A percentile compares a stretch with the other conserved stretches of the same genome.
phyloP scores from a whole-genome alignment of 1,284 basidiomycete species.

The Ceratobasidium sp. region DNA sequence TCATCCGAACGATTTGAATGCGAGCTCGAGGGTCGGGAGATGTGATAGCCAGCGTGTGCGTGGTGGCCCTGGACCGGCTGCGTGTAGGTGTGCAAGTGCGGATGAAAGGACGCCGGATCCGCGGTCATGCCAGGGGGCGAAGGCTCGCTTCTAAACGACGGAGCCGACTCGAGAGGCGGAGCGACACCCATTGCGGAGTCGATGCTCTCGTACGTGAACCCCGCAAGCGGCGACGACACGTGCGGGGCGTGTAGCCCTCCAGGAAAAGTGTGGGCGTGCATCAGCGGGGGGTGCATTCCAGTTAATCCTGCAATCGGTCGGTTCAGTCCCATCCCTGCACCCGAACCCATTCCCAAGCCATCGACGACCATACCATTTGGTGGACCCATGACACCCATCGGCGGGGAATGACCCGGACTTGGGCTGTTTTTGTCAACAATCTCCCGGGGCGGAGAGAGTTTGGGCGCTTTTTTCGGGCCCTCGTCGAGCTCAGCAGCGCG shows the following conservation, averaged over 20 bases:
- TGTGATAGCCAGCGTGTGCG: constrained; percentile 25
- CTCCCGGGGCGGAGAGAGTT: constrained; percentile 35
- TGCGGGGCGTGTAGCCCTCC: constrained; percentile 34
- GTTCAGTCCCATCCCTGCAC: constrained; percentile 27
- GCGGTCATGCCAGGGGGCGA: constrained; percentile 17
- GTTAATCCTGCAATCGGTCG: constrained; percentile 21
- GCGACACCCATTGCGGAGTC: constrained; percentile 1
- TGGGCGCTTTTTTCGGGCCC: constrained; percentile 38
- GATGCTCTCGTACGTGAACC: constrained; percentile 20
- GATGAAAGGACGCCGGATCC: constrained; percentile 25
- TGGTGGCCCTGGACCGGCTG: constrained; percentile 38
- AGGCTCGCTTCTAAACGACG: constrained; percentile 32
- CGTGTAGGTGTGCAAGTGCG: constrained; percentile 12
- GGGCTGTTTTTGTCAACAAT: constrained; percentile 18
- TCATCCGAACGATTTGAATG: constrained; percentile 37
- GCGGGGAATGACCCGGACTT: constrained; percentile 36
- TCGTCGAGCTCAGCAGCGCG: constrained; percentile 34
- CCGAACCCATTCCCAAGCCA: constrained; percentile 24
- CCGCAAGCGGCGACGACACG: constrained; percentile 43
- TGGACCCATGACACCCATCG: neutral
- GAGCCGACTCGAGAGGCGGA: constrained; percentile 9
- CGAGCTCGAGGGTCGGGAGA: constrained; percentile 37
- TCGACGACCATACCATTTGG: constrained; percentile 35
- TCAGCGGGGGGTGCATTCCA: constrained; percentile 41
- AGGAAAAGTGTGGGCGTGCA: constrained; percentile 47